Percentiles rank a stretch among this genome's conserved stretches.
phyloP scores from a whole-genome alignment of 371 early-diverging fungal species.

The Rhizomucor pusillus region DNA sequence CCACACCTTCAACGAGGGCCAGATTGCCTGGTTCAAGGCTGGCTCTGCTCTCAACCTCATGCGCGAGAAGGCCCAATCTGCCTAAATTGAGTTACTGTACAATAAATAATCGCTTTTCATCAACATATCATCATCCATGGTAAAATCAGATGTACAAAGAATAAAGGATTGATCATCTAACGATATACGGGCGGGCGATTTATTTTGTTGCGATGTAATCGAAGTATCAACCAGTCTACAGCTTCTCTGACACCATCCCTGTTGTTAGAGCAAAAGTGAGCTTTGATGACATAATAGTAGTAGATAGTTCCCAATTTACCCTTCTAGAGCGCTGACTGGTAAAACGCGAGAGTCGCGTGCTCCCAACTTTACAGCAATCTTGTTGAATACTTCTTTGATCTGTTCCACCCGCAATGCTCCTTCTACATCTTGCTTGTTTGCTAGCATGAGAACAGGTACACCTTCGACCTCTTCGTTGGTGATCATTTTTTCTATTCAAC shows the following conservation, averaged over 20 bases:
- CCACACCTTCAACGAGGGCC: conserved; percentile 95
- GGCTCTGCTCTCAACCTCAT: conserved; percentile 91
- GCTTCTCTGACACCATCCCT: conserved; percentile 85
- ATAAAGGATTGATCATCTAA: conserved; percentile 10
- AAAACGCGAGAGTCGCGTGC: conserved; percentile 69
- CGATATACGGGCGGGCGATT: conserved; percentile 76
- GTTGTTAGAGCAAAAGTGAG: not conserved
- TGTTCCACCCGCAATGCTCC: conserved; percentile 76
- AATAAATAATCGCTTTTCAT: no score
- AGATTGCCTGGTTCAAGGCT: conserved; percentile 94
- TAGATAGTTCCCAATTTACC: conserved; percentile 46
- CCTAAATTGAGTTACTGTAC: conserved; percentile 5
- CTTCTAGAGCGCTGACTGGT: conserved; percentile 78
- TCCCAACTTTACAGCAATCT: conserved; percentile 79
- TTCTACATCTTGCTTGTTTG: conserved; percentile 90
- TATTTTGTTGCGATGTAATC: conserved; percentile 77
- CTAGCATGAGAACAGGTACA: conserved; percentile 90
- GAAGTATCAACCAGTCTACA: conserved; percentile 79
- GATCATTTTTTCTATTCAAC: conserved; percentile 63
- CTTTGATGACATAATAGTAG: not conserved
- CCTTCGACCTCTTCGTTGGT: conserved; percentile 76
- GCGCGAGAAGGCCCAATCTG: conserved; percentile 28
- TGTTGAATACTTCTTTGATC: conserved; percentile 90
- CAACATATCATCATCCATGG: no score
- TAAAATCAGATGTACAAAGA: no score